Evolutionary conservation across 2,329 filamentous ascomycete genomes (phyloP).

Genomic region (Mollisia scopiformis): DNA sequence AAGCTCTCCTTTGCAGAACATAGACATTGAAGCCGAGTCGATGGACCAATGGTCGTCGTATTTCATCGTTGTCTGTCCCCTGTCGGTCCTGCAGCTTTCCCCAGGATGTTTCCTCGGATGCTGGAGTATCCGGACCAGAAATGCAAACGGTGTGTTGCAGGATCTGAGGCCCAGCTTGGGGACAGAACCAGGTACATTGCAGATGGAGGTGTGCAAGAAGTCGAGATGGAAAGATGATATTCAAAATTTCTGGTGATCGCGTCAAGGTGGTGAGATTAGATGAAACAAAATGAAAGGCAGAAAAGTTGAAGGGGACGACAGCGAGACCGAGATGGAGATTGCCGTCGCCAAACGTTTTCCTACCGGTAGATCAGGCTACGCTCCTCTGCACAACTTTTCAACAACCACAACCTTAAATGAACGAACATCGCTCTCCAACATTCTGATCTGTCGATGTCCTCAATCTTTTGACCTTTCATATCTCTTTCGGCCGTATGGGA

Average conservation of each 20-base stretch:
- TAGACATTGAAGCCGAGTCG: neutral
- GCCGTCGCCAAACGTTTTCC: neutral
- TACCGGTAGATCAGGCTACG: neutral
- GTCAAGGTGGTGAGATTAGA: neutral
- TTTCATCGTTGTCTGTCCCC: neutral
- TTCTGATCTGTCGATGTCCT: neutral
- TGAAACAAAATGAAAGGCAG: neutral
- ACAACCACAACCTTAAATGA: slow-evolving; percentile 1
- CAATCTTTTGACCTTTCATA: no score
- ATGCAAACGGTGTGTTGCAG: neutral
- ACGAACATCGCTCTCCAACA: neutral
- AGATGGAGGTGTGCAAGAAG: neutral
- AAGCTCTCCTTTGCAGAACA: neutral
- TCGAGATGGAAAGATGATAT: neutral
- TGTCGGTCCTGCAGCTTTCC: neutral
- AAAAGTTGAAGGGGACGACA: neutral
- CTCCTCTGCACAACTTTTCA: neutral
- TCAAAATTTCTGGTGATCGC: neutral
- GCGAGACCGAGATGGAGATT: neutral
- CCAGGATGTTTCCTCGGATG: neutral
- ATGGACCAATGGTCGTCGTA: neutral
- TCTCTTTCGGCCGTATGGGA: no score
- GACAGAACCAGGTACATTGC: neutral
- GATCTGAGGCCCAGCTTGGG: neutral
- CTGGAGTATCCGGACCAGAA: neutral